Base-by-base conservation (phyloP, 2,329 filamentous ascomycete genomes). In the Colletotrichum kahawae region DNA sequence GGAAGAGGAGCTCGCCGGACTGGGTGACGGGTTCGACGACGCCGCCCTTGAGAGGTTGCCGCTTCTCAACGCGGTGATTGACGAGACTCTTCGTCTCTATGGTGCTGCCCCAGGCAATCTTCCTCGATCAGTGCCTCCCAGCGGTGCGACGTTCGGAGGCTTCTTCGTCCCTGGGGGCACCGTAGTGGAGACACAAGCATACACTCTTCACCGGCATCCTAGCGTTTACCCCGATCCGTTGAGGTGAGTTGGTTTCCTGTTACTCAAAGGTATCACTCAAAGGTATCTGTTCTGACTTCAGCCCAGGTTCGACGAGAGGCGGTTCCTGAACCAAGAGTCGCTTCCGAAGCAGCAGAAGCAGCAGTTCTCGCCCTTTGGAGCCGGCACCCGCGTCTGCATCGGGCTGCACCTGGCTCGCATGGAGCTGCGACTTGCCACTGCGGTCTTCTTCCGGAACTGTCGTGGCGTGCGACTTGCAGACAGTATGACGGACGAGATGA, bases 361-460 rank as follows among this genome's bases (percentile, higher is more conserved):
- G 4, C 85, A 87, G 0, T 90, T 85, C 70, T 84, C 88, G 73
- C 86, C 90, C 0, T 92, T 91, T 78, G 89, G 90, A 2, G 87
- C 85, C 4, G 90, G 90, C 2, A 84, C 31, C 6, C 62, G 63
- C 4, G 82, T 81, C 2, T 92, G 91, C 75, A 82, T 93, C 18
- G 91, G 91, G 1, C 81, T 90, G 31, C 89, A 92, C 75, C 83
- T 92, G 24, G 90, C 91, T 1, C 83, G 84, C 27, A 90, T 90
- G 82, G 90, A 92, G 78, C 78, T 92, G 34, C 84, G 90, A 10
- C 85, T 90, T 43, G 88, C 85, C 0, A 83, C 87, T 0, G 87
- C 89, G 0, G 82, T 85, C 7, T 90, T 92, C 80, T 90, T 92
- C 79, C 83, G 85, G 1, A 81, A 87, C 36, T 90, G 87, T 73